phyloP scores from a whole-genome alignment of 2,329 filamentous ascomycete genomes.

The Fusarium staphyleae region DNA sequence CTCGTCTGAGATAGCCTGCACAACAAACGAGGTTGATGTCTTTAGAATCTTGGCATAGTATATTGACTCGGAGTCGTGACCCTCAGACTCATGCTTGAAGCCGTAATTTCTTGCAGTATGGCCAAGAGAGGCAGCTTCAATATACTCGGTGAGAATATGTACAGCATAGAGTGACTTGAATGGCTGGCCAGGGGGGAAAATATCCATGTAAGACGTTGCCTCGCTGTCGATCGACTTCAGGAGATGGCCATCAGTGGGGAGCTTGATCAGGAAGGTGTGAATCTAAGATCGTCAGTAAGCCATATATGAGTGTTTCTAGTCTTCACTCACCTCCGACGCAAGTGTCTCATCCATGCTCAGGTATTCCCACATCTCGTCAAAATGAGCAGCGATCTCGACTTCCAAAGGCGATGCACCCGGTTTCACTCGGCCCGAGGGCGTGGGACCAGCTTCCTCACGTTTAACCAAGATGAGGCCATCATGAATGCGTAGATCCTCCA shows the following conservation, averaged over 20 bases:
- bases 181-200: conserved; percentile 73
- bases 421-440: conserved; percentile 53
- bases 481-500: conserved; percentile 72
- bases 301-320: background rate
- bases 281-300: conserved; percentile 55
- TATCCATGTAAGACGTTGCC: conserved; percentile 59
- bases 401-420: conserved; percentile 71
- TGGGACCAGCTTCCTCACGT: conserved; percentile 57
- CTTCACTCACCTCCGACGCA: conserved; percentile 65
- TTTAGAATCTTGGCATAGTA: conserved; percentile 47
- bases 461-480: conserved; percentile 73
- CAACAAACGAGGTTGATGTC: conserved; percentile 61
- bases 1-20: conserved; percentile 66
- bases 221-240: conserved; percentile 64
- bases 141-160: conserved; percentile 69
- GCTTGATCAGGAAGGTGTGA: conserved; percentile 72
- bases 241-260: conserved; percentile 72
- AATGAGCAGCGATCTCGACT: conserved; percentile 80
- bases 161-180: conserved; percentile 79
- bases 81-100: background rate
- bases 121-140: conserved; percentile 53
- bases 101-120: conserved; percentile 11
- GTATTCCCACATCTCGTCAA: conserved; percentile 83
- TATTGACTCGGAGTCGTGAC: conserved; percentile 31
- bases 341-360: conserved; percentile 75